Conservation (phyloP, 768 basidiomycete species). For the Termitomyces sp. region DNA sequence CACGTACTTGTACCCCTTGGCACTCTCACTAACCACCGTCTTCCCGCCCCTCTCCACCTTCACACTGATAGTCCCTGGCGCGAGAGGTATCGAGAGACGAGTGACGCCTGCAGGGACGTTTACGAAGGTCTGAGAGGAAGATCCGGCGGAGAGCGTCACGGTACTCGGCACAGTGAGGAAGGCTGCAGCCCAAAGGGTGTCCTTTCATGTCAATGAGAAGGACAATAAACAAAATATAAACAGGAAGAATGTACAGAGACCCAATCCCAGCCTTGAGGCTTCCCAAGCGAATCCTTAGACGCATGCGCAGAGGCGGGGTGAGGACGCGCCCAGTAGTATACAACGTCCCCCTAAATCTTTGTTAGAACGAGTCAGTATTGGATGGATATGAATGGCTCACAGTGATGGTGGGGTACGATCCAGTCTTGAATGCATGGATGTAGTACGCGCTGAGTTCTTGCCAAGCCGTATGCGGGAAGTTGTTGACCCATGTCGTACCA, state of each 20-base stretch:
- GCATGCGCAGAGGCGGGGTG: constrained; percentile 52
- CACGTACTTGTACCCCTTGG: constrained; percentile 41
- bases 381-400: constrained; percentile 28
- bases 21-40: constrained; percentile 49
- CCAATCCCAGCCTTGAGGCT: constrained; percentile 51
- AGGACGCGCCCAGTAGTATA: constrained; percentile 65
- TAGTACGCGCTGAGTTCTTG: constrained; percentile 65
- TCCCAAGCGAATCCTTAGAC: constrained; percentile 41
- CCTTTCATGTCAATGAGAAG: constrained; percentile 29
- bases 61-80: constrained; percentile 57
- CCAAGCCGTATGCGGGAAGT: constrained; percentile 52
- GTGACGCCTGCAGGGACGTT: constrained; percentile 51
- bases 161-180: constrained; percentile 52
- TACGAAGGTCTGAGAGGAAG: constrained; percentile 36
- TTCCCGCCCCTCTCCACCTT: constrained; percentile 49
- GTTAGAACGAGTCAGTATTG: neutral
- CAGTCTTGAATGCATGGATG: constrained; percentile 67
- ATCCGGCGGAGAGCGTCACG: constrained; percentile 49
- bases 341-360: constrained; percentile 36
- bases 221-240: too few relatives aligned
- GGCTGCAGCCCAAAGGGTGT: constrained; percentile 66
- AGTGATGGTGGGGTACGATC: constrained; percentile 55
- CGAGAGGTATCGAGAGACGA: constrained; percentile 58
- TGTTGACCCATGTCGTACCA: constrained; percentile 43
- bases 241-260: constrained; percentile 42